phyloP scores from a whole-genome alignment of 345 rosid species.

The Adansonia digitata region DNA sequence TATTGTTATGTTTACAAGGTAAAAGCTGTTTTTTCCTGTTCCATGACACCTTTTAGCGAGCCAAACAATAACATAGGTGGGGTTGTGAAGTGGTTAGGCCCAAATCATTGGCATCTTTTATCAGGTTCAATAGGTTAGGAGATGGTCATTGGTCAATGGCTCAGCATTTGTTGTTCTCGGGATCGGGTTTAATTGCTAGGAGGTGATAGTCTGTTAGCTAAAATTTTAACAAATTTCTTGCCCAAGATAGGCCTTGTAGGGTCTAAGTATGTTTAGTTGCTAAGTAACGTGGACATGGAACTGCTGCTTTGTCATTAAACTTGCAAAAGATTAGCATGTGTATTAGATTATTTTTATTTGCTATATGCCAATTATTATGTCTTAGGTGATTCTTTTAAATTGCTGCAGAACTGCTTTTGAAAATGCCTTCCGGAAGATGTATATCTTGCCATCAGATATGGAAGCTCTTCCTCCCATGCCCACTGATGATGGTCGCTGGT shows the following conservation, averaged over 20 bases:
- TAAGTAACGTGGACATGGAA: background rate
- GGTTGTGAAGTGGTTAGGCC: background rate
- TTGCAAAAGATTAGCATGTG: background rate
- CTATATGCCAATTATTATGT: background rate
- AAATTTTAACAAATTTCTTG: background rate
- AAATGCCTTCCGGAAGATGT: slow-evolving; percentile 76
- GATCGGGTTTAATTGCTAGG: background rate
- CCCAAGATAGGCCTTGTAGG: background rate
- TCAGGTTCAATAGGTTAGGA: no score
- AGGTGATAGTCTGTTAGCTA: background rate
- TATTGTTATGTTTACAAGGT: background rate
- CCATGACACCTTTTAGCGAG: background rate
- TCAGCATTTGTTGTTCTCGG: no score
- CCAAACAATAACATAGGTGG: background rate
- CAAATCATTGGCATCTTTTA: background rate
- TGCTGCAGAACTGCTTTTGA: slow-evolving; percentile 63
- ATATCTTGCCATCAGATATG: slow-evolving; percentile 55
- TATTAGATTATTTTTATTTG: background rate
- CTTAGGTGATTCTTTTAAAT: slow-evolving; percentile 7
- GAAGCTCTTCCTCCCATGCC: slow-evolving; percentile 96
- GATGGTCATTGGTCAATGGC: no score
- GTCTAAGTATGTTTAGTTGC: background rate
- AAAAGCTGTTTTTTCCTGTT: background rate
- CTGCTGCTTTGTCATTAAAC: background rate
- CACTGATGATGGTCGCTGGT: slow-evolving; percentile 85